phyloP scores from a whole-genome alignment of 768 basidiomycete species.

The Megacollybia marginata region DNA sequence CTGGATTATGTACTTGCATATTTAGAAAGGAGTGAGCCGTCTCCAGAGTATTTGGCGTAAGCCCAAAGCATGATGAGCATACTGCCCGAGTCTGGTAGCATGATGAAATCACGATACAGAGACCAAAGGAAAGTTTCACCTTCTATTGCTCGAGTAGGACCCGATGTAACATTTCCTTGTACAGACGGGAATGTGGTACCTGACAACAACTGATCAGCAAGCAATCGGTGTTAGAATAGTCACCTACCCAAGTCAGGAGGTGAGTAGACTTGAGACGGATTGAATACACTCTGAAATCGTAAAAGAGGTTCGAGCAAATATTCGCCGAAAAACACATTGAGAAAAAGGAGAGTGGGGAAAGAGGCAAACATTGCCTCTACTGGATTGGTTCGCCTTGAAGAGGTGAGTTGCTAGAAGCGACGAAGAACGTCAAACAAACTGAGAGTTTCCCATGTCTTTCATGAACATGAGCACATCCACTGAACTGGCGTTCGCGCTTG shows the following conservation, averaged over 20 bases:
- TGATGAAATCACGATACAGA: neutral
- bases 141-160: neutral
- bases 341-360: conserved; percentile 30
- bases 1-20: conserved; percentile 3
- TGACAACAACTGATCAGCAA: neutral
- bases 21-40: conserved; percentile 1
- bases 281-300: conserved; percentile 9
- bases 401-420: neutral
- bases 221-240: neutral
- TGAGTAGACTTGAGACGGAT: neutral
- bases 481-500: conserved; percentile 18
- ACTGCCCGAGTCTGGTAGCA: neutral
- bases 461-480: conserved; percentile 40
- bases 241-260: neutral
- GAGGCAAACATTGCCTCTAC: conserved; percentile 32
- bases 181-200: neutral
- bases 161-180: neutral
- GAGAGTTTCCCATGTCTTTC: conserved; percentile 34
- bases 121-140: neutral
- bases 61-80: conserved; percentile 7
- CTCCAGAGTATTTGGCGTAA: conserved; percentile 6
- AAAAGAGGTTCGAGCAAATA: conserved; percentile 37
- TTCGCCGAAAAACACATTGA: conserved; percentile 28
- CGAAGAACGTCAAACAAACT: neutral
- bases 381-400: conserved; percentile 23